Evolutionary conservation across 106 monocot species (phyloP).

Genomic region (Phalaenopsis equestris): DNA sequence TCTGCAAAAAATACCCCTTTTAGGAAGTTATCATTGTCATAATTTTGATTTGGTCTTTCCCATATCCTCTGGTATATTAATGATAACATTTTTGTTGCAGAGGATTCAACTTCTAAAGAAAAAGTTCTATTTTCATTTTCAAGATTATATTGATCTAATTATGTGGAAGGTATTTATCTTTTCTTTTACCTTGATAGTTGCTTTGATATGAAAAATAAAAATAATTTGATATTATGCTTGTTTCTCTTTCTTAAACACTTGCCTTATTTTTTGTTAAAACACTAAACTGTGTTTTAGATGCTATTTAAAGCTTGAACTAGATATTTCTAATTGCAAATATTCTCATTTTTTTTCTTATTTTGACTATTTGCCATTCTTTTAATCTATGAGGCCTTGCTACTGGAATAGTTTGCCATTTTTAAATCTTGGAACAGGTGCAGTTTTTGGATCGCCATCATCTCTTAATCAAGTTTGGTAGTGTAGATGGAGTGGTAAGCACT

Average conservation of each 20-base stretch:
- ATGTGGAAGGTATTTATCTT: conserved; percentile 72
- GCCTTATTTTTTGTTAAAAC: neutral
- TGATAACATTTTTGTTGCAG: conserved; percentile 35
- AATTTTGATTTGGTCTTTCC: neutral
- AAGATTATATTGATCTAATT: conserved; percentile 89
- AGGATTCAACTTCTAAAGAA: conserved; percentile 88
- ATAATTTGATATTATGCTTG: neutral
- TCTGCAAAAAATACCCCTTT: neutral
- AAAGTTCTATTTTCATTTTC: conserved; percentile 96
- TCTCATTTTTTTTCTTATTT: neutral
- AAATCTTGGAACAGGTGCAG: conserved; percentile 52
- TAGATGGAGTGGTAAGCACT: conserved; percentile 79
- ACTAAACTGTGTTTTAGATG: neutral
- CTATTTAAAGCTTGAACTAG: neutral
- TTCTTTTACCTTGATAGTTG: neutral
- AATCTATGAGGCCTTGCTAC: neutral
- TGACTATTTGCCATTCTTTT: neutral
- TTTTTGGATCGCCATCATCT: conserved; percentile 96
- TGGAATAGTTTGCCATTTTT: neutral
- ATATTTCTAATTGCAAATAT: neutral
- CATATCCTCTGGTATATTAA: neutral
- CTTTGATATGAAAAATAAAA: neutral
- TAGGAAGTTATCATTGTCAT: neutral
- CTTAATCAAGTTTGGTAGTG: conserved; percentile 98
- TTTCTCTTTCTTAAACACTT: neutral